Percentiles rank a stretch among this genome's conserved stretches.
Evolutionary conservation across 371 early-diverging fungal genomes (phyloP).

Genomic region (Blakeslea trispora): DNA sequence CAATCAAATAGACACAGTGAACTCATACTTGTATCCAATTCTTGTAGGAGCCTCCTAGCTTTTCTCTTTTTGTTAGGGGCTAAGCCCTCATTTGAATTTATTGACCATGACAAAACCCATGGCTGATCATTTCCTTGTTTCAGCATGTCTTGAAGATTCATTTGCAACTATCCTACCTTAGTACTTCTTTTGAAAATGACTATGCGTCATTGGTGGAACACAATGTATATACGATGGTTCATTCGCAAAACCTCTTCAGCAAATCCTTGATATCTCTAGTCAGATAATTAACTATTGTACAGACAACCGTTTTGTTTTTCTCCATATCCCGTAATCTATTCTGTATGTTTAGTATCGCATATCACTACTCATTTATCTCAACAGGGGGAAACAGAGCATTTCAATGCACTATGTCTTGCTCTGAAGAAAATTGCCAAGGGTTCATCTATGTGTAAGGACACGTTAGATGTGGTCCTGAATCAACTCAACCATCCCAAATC

Average conservation of each 20-base stretch:
- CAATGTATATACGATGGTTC: too few species aligned
- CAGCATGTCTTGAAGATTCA: background rate
- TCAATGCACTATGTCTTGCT: too few species aligned
- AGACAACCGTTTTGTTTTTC: too few species aligned
- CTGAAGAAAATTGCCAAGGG: background rate
- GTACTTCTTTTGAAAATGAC: too few species aligned
- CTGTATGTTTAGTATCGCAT: conserved; percentile 1
- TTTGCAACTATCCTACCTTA: background rate
- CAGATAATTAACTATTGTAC: too few species aligned
- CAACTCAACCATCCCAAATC: too few species aligned
- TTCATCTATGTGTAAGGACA: background rate
- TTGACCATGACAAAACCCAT: background rate
- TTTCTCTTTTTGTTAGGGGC: too few species aligned
- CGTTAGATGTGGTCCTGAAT: too few species aligned
- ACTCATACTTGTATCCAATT: too few species aligned
- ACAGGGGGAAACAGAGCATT: background rate
- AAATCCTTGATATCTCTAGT: too few species aligned
- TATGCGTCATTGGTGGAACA: background rate
- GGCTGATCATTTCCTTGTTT: background rate
- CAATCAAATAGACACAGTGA: too few species aligned
- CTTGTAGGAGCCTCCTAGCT: background rate
- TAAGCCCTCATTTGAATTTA: background rate
- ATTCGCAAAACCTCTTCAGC: too few species aligned
- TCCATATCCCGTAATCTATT: background rate
- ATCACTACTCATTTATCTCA: background rate